Conservation (phyloP, 192 early-diverging fungal genomes). For the Rhizophlyctis rosea region DNA sequence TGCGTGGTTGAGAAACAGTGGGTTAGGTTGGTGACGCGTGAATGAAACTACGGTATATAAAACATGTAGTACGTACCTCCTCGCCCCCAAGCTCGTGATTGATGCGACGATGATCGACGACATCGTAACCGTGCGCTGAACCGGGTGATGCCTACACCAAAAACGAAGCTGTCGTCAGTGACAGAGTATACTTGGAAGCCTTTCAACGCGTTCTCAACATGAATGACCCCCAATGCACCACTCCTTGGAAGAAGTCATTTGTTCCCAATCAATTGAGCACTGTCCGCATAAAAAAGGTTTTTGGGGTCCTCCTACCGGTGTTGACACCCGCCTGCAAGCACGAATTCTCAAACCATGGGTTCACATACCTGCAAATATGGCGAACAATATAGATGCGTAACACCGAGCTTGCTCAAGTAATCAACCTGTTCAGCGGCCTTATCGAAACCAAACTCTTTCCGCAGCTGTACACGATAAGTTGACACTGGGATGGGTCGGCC, state of each 20-base stretch:
- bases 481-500: conserved; percentile 21
- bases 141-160: conserved; percentile 14
- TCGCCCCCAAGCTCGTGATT: conserved; percentile 23
- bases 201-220: neutral
- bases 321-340: neutral
- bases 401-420: conserved; percentile 21
- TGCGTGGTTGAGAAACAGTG: neutral
- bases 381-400: conserved; percentile 21
- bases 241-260: neutral
- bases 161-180: too few species aligned
- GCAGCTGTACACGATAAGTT: conserved; percentile 22
- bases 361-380: conserved; percentile 11
- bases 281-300: too few species aligned
- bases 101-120: conserved; percentile 22
- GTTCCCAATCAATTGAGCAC: too few species aligned
- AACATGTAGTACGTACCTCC: neutral
- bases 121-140: conserved; percentile 26
- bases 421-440: conserved; percentile 5
- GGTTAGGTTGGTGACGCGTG: neutral
- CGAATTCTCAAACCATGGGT: neutral
- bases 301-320: too few species aligned
- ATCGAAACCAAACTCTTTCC: conserved; percentile 27
- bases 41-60: neutral
- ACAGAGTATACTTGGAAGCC: too few species aligned
- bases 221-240: neutral